Base-by-base conservation (phyloP, 2,329 filamentous ascomycete genomes). In the Eutypa lata region DNA sequence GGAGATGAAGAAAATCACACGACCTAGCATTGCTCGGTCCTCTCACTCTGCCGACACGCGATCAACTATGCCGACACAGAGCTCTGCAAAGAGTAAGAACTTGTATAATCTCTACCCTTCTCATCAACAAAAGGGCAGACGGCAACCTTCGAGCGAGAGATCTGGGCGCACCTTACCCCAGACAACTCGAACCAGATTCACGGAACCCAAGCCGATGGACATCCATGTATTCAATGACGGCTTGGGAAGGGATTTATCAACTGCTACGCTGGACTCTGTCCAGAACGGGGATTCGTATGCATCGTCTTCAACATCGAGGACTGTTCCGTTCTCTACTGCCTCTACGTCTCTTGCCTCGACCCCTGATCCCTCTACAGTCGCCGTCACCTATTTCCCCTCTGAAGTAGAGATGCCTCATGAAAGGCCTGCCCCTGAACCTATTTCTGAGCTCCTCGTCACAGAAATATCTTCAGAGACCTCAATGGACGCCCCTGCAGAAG, bases 261-360 rank as follows among this genome's bases (percentile, higher is more conserved):
- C 46, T 19, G 45, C 53, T 19, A 52, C 60, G 33, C 54, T 62
- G 5, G 54, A 59, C 16, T 54, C 44, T 19, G 49, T 40, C 11
- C 51, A 52, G 26, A 44, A 44, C 10, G 28, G 45, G 7, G 24
- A 54, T 38, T 65, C 64, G 2, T 54, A 58, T 18, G 56, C 58
- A n/a, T 63, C 61, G n/a, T 65, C 65, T 1, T 52, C 57, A 19
- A 54, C 47, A 35, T 66, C 65, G 43, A 62, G 64, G 48, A 62
- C 59, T 28, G 54, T 61, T 46, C 61, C 64, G 7, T 59, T 60
- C 13, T 66, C 64, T 37, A 59, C 56, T 18, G 52, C 61, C 13
- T 60, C 65, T 8, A 59, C 51, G 31, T 61, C 55, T 37, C 42
- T 53, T 24, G 44, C 47, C 7, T 57, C 57, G n/a, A 57, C 54